Conservation (phyloP, 768 basidiomycete genomes). For the Auricularia auricula-judae region DNA sequence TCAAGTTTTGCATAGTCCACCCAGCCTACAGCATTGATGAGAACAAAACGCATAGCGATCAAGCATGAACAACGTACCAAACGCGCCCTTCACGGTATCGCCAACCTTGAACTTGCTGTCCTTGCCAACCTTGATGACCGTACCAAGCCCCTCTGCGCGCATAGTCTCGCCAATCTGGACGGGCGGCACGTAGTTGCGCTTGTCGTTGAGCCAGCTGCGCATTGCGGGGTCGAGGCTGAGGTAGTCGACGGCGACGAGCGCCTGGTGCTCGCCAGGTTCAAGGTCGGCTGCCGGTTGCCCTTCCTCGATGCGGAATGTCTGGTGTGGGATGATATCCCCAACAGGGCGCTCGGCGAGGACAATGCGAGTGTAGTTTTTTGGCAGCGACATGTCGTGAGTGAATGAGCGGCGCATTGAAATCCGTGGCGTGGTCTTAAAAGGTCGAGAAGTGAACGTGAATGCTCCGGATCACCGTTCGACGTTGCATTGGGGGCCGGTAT, state of each 20-base stretch:
- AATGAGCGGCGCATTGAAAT: too few species aligned
- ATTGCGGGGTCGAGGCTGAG: conserved; percentile 81
- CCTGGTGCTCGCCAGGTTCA: conserved; percentile 29
- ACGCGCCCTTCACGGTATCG: conserved; percentile 51
- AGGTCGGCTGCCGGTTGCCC: conserved; percentile 9
- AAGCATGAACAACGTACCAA: conserved; percentile 35
- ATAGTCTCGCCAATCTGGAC: conserved; percentile 62
- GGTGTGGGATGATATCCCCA: conserved; percentile 48
- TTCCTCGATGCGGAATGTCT: conserved; percentile 53
- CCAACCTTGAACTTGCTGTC: conserved; percentile 49
- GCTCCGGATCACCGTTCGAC: too few species aligned
- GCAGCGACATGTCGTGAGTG: not conserved
- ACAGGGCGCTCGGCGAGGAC: conserved; percentile 68
- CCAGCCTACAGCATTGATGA: too few species aligned
- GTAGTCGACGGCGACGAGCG: conserved; percentile 71
- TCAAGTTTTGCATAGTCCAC: too few species aligned
- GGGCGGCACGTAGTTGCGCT: conserved; percentile 59
- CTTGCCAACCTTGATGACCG: conserved; percentile 42
- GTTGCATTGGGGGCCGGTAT: too few species aligned
- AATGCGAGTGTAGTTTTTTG: conserved; percentile 45
- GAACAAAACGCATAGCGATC: too few species aligned
- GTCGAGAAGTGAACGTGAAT: too few species aligned
- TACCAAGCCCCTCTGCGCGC: conserved; percentile 33
- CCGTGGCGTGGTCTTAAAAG: too few species aligned
- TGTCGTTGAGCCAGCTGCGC: conserved; percentile 71